Evolutionary conservation across 176 grass and related monocot genomes (phyloP).

Genomic region (Zea luxurians): DNA sequence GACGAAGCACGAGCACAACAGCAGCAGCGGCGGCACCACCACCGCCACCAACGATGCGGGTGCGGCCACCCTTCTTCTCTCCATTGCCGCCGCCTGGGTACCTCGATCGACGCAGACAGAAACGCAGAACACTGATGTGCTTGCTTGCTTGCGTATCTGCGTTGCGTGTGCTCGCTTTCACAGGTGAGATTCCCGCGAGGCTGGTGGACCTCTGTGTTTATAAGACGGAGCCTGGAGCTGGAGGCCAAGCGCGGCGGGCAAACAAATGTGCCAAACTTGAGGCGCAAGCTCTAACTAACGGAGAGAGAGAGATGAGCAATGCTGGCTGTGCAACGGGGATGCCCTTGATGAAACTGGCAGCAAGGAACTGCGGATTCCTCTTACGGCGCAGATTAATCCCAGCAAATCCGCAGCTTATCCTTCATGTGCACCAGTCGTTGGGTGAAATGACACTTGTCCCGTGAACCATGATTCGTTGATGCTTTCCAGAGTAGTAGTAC

Average conservation of each 20-base stretch:
- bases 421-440: background rate
- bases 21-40: background rate
- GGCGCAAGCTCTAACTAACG: constrained; percentile 29
- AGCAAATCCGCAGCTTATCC: background rate
- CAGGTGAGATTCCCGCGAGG: constrained; percentile 40
- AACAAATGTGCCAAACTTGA: constrained; percentile 54
- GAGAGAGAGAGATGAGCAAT: constrained; percentile 20
- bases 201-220: constrained; percentile 34
- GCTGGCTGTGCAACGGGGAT: constrained; percentile 45
- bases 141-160: background rate
- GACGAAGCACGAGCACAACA: background rate
- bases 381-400: constrained; percentile 11
- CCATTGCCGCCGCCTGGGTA: too few species aligned
- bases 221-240: background rate
- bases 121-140: too few species aligned
- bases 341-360: constrained; percentile 24
- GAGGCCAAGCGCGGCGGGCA: background rate
- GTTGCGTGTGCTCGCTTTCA: constrained; percentile 40
- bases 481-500: constrained; percentile 21
- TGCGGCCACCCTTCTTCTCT: constrained; percentile 3
- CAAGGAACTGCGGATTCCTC: constrained; percentile 35
- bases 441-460: background rate
- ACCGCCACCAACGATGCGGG: background rate
- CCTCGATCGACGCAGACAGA: too few species aligned
- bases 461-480: background rate